A percentile compares a stretch with the other conserved stretches of the same genome.
Conservation (phyloP, 176 grass and related monocot genomes). For the Bolboschoenus planiculmis region DNA sequence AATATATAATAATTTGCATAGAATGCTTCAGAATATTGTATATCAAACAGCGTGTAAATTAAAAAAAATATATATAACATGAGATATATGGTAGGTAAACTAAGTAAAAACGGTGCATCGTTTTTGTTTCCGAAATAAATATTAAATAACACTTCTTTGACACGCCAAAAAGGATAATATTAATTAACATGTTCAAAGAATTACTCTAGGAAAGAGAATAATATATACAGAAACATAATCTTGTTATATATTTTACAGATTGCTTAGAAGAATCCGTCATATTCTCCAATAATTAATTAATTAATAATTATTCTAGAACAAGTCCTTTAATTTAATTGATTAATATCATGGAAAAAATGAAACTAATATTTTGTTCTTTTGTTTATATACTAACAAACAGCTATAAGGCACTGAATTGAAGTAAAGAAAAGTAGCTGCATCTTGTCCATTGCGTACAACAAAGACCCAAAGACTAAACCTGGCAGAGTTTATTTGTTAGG, state of each 20-base stretch:
- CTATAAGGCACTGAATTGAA: not conserved
- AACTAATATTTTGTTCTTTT: not conserved
- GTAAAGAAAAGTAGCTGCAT: not conserved
- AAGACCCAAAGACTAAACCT: too few species aligned
- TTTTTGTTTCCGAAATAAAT: not conserved
- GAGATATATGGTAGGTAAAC: not conserved
- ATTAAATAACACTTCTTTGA: not conserved
- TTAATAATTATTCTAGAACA: not conserved
- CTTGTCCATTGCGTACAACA: too few species aligned
- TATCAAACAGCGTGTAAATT: not conserved
- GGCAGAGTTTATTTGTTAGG: too few species aligned
- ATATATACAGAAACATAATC: not conserved
- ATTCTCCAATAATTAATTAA: not conserved
- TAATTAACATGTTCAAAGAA: not conserved
- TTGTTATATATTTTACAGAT: not conserved
- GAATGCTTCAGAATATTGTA: not conserved
- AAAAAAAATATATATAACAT: not conserved
- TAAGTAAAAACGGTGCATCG: not conserved
- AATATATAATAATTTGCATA: not conserved
- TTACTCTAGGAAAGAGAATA: not conserved
- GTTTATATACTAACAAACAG: not conserved
- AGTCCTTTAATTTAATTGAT: not conserved
- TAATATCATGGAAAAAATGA: not conserved
- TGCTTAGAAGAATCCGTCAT: not conserved
- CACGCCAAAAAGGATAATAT: not conserved